Base-by-base conservation (phyloP, 176 grass and related monocot species). In the Avena eriantha region DNA sequence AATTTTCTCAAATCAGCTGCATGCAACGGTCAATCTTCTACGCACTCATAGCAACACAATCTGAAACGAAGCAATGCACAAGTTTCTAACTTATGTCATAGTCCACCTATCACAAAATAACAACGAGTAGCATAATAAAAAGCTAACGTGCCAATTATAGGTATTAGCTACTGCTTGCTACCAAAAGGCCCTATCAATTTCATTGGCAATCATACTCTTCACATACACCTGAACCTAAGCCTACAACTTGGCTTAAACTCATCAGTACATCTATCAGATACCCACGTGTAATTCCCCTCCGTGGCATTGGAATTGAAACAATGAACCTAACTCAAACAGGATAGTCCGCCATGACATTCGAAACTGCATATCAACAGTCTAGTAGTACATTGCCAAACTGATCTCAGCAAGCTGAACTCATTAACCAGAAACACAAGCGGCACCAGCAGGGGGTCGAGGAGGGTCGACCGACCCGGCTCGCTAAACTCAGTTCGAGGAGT, bases 211-310 rank as follows among this genome's bases (percentile, higher is more conserved):
- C 17, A 82, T 17, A 45, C 67, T 58, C 15, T 46, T 1, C 18
- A 85, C 17, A 26, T 22, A 80, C 21, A 4, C 53, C 33, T 56
- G 11, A 73, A 46, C 18, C 14, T 63, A 60, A 69, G 76, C 3
- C 31, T 67, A 45, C 60, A 15, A 69, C 10, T 63, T 84, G 48
- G 67, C 5, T 72, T 45, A 66, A 89, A 64, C 13, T 16, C 69
- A 31, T 22, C 8, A 29, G 29, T 29, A 24, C 6, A 1, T 0
- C 12, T 34, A 21, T 48, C 21, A 73, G 70, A 73, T 5, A 56
- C 66, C 13, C 8, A 19, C 1, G 0, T 23, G 12, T 54, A 33
- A 61, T 13, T 1, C 14, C 43, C 19, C 23, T n/a, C 54, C 15
- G 0, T 60, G 69, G 49, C 4, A 0, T 58, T 68, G 4, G 68